These are phyloP conservation scores for Podosphaera leucotricha DNA, from an alignment of 2,329 filamentous ascomycete genomes.

Conservation along the genomic window DNA sequence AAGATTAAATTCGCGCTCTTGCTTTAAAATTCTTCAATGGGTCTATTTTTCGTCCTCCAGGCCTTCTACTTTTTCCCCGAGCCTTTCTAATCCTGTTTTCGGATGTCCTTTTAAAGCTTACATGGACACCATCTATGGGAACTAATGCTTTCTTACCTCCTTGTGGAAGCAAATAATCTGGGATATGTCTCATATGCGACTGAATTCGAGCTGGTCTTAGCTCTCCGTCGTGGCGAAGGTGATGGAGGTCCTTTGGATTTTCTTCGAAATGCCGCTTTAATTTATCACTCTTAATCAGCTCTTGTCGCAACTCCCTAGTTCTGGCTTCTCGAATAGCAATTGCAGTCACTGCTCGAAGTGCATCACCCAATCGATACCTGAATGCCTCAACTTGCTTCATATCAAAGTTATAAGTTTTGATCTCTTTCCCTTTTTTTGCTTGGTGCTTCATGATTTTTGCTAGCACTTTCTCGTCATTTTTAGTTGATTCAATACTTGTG, in stretches of 20 bases:
- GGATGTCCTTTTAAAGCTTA: conserved; percentile 35
- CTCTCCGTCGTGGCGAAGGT: conserved; percentile 77
- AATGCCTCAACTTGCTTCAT: conserved; percentile 87
- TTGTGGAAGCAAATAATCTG: conserved; percentile 69
- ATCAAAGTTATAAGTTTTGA: conserved; percentile 84
- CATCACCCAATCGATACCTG: conserved; percentile 84
- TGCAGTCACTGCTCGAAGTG: conserved; percentile 68
- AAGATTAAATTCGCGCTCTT: neutral
- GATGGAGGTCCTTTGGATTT: conserved; percentile 70
- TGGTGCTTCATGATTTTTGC: conserved; percentile 61
- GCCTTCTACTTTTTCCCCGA: conserved; percentile 23
- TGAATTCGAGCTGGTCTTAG: conserved; percentile 64
- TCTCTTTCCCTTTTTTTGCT: conserved; percentile 49
- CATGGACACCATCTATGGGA: conserved; percentile 48
- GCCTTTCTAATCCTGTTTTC: conserved; percentile 21
- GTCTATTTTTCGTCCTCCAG: conserved; percentile 36
- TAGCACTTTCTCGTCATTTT: conserved; percentile 67
- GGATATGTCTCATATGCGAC: conserved; percentile 78
- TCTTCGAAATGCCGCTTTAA: conserved; percentile 91
- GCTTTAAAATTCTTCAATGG: conserved; percentile 65
- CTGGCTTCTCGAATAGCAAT: conserved; percentile 78
- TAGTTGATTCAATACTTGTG: conserved; percentile 49
- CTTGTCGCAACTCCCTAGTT: conserved; percentile 65
- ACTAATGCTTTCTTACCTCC: conserved; percentile 48
- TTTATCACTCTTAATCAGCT: conserved; percentile 83